These are phyloP conservation scores for Venturia carpophila DNA, from an alignment of 2,329 filamentous ascomycete species.

Conservation along the genomic window DNA sequence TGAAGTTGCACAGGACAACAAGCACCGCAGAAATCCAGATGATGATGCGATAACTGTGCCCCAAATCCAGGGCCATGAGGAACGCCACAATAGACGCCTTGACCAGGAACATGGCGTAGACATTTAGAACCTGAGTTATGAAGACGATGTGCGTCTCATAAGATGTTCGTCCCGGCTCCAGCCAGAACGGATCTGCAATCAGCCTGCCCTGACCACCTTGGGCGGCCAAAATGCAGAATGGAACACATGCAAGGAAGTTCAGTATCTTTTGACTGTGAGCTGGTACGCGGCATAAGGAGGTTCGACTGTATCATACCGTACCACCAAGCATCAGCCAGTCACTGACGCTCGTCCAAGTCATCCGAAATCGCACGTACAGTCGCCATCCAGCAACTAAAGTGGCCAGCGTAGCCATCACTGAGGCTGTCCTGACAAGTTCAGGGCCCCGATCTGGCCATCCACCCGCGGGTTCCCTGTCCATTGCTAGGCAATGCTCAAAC, in stretches of 20 bases:
- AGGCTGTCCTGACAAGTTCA: not conserved
- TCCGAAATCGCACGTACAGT: not conserved
- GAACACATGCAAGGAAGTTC: not conserved
- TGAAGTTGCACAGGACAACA: not conserved
- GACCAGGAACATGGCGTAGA: not conserved
- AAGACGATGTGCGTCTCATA: not conserved
- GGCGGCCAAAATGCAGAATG: not conserved
- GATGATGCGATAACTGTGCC: slow-evolving; percentile 1
- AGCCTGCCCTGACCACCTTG: not conserved
- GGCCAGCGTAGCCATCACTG: not conserved
- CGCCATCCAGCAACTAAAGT: not conserved
- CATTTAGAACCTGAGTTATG: not conserved
- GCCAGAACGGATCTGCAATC: not conserved
- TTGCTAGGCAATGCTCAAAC: not conserved
- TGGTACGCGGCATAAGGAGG: not conserved
- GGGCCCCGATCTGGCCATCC: not conserved
- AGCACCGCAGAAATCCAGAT: not conserved
- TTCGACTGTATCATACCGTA: not conserved
- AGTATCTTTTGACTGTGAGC: not conserved
- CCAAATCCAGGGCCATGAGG: not conserved
- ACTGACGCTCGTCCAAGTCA: not conserved
- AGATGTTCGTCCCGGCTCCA: not conserved
- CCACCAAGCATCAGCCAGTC: slow-evolving; percentile 1
- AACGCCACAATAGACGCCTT: slow-evolving; percentile 2
- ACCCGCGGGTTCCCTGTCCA: not conserved